A percentile compares a stretch with the other conserved stretches of the same genome.
phyloP scores from a whole-genome alignment of 169 alveolate species.

The Plasmodium malariae region DNA sequence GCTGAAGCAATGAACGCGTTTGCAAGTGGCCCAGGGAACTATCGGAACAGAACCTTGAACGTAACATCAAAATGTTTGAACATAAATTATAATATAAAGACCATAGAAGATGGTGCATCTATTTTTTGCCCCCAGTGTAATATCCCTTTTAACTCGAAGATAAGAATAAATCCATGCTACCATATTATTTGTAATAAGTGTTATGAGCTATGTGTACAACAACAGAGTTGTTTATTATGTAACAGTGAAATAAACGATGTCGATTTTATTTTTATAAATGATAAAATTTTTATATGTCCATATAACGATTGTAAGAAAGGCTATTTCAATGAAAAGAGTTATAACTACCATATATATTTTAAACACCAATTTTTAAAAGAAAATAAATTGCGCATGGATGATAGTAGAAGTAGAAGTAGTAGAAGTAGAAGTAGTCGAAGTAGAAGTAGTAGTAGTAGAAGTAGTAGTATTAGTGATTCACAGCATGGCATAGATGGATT shows the following conservation, averaged over 20 bases:
- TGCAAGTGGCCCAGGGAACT: constrained; percentile 23
- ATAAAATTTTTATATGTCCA: constrained; percentile 48
- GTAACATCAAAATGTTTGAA: constrained; percentile 11
- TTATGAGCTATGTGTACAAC: constrained; percentile 23
- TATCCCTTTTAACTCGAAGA: constrained; percentile 23
- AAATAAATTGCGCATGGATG: neutral
- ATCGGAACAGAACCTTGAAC: constrained; percentile 29
- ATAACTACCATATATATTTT: constrained; percentile 43
- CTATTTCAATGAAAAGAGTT: constrained; percentile 29
- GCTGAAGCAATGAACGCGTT: constrained; percentile 7
- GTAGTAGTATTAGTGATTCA: neutral
- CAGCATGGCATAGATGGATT: neutral
- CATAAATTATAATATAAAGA: constrained; percentile 27
- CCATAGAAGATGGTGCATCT: neutral
- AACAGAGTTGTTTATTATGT: constrained; percentile 33
- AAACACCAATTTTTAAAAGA: constrained; percentile 50
- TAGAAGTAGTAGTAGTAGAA: neutral
- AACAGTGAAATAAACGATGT: constrained; percentile 35
- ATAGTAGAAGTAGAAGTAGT: neutral
- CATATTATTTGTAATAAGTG: constrained; percentile 41
- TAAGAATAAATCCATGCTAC: constrained; percentile 62
- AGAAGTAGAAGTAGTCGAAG: neutral
- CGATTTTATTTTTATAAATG: constrained; percentile 30
- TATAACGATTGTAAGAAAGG: constrained; percentile 57
- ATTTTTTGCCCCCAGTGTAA: constrained; percentile 40